Conservation (phyloP, 2,329 filamentous ascomycete species). For the Exserohilum rostratum region DNA sequence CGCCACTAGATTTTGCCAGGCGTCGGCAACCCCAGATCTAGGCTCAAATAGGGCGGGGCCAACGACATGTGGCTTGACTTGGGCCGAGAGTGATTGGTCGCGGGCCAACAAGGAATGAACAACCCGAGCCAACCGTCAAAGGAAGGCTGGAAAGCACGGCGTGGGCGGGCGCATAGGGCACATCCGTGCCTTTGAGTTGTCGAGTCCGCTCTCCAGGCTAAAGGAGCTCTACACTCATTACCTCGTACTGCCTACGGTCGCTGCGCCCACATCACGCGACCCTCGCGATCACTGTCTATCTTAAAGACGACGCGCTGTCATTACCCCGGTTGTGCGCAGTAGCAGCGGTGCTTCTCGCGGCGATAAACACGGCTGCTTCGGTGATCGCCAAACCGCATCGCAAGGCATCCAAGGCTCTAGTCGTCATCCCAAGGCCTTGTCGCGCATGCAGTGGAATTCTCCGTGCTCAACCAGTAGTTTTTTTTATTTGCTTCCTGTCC, state of each 20-base stretch:
- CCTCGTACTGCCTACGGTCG: neutral
- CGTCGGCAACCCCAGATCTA: conserved; percentile 18
- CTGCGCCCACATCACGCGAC: neutral
- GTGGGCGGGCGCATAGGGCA: conserved; percentile 4
- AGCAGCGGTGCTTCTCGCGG: conserved; percentile 1
- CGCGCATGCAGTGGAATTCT: neutral
- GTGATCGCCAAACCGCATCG: conserved; percentile 4
- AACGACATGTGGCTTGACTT: conserved; percentile 14
- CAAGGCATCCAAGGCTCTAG: neutral
- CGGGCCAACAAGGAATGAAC: conserved; percentile 11
- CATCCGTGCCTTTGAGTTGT: conserved; percentile 11
- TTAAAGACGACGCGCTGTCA: neutral
- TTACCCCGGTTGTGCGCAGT: neutral
- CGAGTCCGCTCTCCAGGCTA: conserved; percentile 8
- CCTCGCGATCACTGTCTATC: neutral
- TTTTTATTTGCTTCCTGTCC: neutral
- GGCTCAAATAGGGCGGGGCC: conserved; percentile 16
- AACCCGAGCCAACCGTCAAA: conserved; percentile 16
- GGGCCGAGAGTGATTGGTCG: conserved; percentile 11
- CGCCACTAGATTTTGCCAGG: conserved; percentile 7
- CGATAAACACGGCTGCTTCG: conserved; percentile 1
- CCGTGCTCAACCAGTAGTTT: neutral
- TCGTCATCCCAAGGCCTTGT: neutral
- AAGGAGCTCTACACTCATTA: neutral
- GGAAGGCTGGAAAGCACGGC: conserved; percentile 13